Base-by-base conservation (phyloP, 2,329 filamentous ascomycete species). In the Myrmaecium sp. region DNA sequence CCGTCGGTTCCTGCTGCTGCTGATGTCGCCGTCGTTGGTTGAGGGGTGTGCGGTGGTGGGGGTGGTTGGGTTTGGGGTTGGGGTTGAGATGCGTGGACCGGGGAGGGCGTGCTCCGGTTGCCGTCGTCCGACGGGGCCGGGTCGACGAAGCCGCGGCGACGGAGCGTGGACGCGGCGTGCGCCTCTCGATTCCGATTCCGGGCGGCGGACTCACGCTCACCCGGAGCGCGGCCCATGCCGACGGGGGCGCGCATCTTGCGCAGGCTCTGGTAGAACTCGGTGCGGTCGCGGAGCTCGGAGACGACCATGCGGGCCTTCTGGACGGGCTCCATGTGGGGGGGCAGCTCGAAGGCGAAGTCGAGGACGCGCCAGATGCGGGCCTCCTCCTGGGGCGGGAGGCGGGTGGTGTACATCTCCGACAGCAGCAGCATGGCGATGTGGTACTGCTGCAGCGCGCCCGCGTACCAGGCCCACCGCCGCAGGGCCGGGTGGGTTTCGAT, bases 371-470 rank as follows among this genome's bases (percentile, higher is more conserved):
- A 81, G 31, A 81, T 75, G 6, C 75, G 64, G 14, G 66, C 61
- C 2, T 69, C 68, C 33, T 76, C 62, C 26, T 55, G 58, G 26
- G 59, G 59, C 25, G 63, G 57, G 28, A 62, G 52, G 0, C 69
- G 66, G 21, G 62, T 59, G 24, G 64, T 62, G 42, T 70, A 75
- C 4, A 80, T 52, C 42, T 83, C 75, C 13, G 69, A 64, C 5
- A 79, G 58, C 13, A 84, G 55, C 1, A 83, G 57, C 17, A 83
- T 58, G 0, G 75, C 73, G 4, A 66, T 62, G 40, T 82, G 77
- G 44, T 74, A 80, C 43, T 81, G 76, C 33, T 78, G 72, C 35
- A 76, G 66, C 5, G 77, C 74, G 4, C 75, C 74, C 8, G 56
- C 30, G 32, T 81, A 82, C 78, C 78, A 83, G 2, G 57, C 50